phyloP scores from a whole-genome alignment of 2,329 filamentous ascomycete genomes.

The Ascochyta fabae region DNA sequence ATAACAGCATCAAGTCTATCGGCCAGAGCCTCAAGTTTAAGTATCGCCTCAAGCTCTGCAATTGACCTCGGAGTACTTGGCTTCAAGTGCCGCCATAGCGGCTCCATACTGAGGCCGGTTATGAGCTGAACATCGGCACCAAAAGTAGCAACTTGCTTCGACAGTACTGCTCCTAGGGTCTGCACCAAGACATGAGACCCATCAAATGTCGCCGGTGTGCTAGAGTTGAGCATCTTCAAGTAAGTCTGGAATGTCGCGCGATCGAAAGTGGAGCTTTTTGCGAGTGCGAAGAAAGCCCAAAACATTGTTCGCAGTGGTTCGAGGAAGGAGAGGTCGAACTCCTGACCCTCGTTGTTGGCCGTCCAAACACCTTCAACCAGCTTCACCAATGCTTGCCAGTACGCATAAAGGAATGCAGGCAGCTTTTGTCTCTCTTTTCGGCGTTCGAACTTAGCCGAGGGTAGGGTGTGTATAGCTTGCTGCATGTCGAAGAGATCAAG shows the following conservation, averaged over 20 bases:
- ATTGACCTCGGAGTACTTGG: conserved; percentile 60
- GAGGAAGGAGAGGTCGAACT: conserved; percentile 24
- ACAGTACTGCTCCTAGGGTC: conserved; percentile 33
- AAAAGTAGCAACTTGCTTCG: conserved; percentile 57
- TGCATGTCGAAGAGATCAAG: conserved; percentile 43
- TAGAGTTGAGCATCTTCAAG: conserved; percentile 47
- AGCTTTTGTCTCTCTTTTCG: conserved; percentile 46
- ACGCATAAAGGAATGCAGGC: conserved; percentile 38
- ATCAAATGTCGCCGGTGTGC: conserved; percentile 12
- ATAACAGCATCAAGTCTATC: conserved; percentile 53
- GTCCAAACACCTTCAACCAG: conserved; percentile 25
- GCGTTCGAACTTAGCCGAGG: conserved; percentile 42
- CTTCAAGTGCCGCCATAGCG: conserved; percentile 75
- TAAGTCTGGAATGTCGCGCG: conserved; percentile 63
- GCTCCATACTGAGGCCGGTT: conserved; percentile 81
- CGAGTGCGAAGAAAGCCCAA: conserved; percentile 56
- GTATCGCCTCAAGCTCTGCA: conserved; percentile 47
- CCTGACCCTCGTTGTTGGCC: conserved; percentile 13
- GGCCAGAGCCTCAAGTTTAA: conserved; percentile 55
- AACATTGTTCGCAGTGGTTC: conserved; percentile 51
- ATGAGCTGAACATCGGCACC: conserved; percentile 72
- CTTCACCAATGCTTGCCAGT: conserved; percentile 30
- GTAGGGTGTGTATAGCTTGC: conserved; percentile 32
- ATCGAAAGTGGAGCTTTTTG: conserved; percentile 54
- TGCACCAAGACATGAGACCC: conserved; percentile 26